Base-by-base conservation (phyloP, 148 eudicot species). In the Chenopodium album region DNA sequence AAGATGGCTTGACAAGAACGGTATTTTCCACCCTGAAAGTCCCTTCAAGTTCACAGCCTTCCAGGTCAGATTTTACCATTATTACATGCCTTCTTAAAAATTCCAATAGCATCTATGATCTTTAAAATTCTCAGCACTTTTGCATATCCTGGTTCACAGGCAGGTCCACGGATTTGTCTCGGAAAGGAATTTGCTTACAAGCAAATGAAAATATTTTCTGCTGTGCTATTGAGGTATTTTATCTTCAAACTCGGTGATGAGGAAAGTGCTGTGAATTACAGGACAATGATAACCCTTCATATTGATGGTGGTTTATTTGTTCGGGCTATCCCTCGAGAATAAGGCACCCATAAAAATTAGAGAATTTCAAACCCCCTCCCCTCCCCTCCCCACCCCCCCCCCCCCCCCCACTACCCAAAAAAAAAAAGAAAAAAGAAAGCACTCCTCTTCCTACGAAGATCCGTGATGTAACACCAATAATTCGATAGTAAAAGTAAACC, bases 221-320 rank as follows among this genome's bases (percentile, higher is more conserved):
- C 92, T 75, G 88, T 89, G 9, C 67, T 92, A 52, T 56, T 93
- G 28, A 56, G 79, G 72, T 86, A 46, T 82, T 93, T 92, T 32
- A 26, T 73, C 34, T 92, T 93, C 87, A 88, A 81, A 76, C 78
- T 92, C 31, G 83, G 76, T 1, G 87, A 89, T 67, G 90, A 86
- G 16, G 81, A 17, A 22, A 85, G 81, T 31, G 46, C 34, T 19
- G 92, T 87, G 9, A 92, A 83, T 56, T 93, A 92, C 79, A 84
- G 87, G 44, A 89, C 92, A 2, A 89, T 87, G 94, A 79, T 93
- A 63, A 93, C 80, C 76, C 92, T 93, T 80, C 94, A 92, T 75
- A 85, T 93, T 60, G 87, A 89, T 77, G 92, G 91, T 9, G 94
- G 95, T 22, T 89, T 90, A 68, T 87, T 76, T 71, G 87, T 93